Evolutionary conservation across 2,329 filamentous ascomycete species (phyloP).

Genomic region (Penicillium glabrum): DNA sequence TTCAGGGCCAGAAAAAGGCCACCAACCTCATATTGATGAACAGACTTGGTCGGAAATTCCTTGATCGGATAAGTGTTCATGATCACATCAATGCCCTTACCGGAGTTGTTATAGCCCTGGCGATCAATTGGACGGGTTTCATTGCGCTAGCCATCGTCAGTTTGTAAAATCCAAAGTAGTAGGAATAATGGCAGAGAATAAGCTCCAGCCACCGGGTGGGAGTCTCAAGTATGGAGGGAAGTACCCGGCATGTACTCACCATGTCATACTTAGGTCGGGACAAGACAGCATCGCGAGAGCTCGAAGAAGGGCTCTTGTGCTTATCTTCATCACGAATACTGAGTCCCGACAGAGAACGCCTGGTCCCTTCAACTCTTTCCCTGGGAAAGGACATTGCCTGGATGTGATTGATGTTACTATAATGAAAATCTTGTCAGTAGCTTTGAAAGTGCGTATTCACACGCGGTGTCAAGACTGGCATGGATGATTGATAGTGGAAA

Average conservation of each 20-base stretch:
- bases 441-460: rapidly evolving
- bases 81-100: slow-evolving; percentile 55
- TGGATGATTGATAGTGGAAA: no score
- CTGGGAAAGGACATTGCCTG: no score
- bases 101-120: slow-evolving; percentile 55
- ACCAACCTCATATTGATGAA: slow-evolving; percentile 86
- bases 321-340: no score
- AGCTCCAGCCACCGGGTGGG: neutral
- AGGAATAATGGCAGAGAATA: neutral
- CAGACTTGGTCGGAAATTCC: slow-evolving; percentile 57
- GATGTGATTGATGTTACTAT: no score
- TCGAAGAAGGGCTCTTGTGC: no score
- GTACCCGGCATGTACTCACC: neutral
- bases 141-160: neutral
- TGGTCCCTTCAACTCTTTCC: no score
- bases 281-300: no score
- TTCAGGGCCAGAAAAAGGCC: neutral
- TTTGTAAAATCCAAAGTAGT: neutral
- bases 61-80: slow-evolving; percentile 76
- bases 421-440: no score
- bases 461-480: no score
- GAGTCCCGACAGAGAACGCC: no score
- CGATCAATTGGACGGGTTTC: neutral
- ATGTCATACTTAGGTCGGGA: neutral
- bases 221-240: neutral